These are phyloP conservation scores for Capsicum pubescens DNA, from an alignment of 257 asterid species.

Conservation along the genomic window DNA sequence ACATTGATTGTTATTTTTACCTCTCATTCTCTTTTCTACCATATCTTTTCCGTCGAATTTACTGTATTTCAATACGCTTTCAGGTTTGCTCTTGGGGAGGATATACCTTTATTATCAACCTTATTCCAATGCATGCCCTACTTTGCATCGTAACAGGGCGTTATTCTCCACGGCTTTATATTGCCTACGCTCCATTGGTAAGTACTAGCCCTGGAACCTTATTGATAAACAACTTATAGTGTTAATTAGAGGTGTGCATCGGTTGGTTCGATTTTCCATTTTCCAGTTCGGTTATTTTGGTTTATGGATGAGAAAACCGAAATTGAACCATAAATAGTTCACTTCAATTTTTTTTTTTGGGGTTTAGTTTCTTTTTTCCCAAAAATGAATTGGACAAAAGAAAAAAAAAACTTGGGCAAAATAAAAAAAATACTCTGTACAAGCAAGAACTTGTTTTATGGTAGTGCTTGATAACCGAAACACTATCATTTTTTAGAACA, in stretches of 20 bases:
- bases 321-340: background rate
- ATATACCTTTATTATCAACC: conserved; percentile 95
- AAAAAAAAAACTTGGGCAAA: background rate
- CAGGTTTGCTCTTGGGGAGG: conserved; percentile 99
- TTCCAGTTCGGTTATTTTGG: background rate
- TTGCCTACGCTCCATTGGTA: conserved; percentile 97
- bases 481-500: background rate
- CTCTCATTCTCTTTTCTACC: background rate
- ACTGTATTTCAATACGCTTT: conserved; percentile 16
- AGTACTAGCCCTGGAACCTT: conserved; percentile 41
- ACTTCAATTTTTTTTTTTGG: background rate
- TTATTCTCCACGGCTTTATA: conserved; percentile 91
- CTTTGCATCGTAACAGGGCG: conserved; percentile 72
- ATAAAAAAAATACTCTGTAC: background rate
- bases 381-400: background rate
- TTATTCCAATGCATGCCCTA: conserved; percentile 98
- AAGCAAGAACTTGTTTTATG: background rate
- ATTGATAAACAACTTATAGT: background rate
- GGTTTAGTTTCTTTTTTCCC: background rate
- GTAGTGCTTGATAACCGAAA: background rate
- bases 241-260: background rate
- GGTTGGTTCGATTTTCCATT: background rate
- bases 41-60: background rate
- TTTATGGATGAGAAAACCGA: background rate
- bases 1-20: background rate